phyloP scores from a whole-genome alignment of 176 grass and related monocot species.

The Elymus sibiricus region DNA sequence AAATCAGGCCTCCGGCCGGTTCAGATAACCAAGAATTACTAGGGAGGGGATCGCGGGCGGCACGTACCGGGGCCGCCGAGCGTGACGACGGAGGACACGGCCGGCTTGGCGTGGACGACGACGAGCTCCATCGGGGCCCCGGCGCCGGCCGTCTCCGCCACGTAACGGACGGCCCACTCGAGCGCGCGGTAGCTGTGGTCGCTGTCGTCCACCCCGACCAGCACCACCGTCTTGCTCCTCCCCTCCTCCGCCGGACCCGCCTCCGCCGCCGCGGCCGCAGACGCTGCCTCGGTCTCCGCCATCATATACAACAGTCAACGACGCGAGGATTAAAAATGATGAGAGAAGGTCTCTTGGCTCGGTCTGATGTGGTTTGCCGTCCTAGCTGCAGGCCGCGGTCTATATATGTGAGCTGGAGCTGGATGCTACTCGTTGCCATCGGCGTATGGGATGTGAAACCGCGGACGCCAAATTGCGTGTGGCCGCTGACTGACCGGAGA shows the following conservation, averaged over 20 bases:
- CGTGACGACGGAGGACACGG: slow-evolving; percentile 40
- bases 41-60: background rate
- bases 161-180: slow-evolving; percentile 46
- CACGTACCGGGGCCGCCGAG: slow-evolving; percentile 35
- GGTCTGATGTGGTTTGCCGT: no score
- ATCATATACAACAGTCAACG: background rate
- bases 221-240: slow-evolving; percentile 38
- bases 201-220: slow-evolving; percentile 64
- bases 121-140: slow-evolving; percentile 37
- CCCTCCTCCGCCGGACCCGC: background rate
- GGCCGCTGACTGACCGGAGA: no score
- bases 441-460: no score
- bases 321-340: background rate
- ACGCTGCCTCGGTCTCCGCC: background rate
- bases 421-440: no score
- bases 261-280: background rate
- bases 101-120: slow-evolving; percentile 66
- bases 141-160: background rate
- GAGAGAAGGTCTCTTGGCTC: background rate
- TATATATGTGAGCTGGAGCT: no score
- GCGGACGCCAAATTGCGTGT: no score
- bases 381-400: no score
- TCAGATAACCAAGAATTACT: background rate
- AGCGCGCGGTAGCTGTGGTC: slow-evolving; percentile 66
- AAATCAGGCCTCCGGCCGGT: background rate